Conservation (phyloP, 306 rosid species). For the Betula pendula region DNA sequence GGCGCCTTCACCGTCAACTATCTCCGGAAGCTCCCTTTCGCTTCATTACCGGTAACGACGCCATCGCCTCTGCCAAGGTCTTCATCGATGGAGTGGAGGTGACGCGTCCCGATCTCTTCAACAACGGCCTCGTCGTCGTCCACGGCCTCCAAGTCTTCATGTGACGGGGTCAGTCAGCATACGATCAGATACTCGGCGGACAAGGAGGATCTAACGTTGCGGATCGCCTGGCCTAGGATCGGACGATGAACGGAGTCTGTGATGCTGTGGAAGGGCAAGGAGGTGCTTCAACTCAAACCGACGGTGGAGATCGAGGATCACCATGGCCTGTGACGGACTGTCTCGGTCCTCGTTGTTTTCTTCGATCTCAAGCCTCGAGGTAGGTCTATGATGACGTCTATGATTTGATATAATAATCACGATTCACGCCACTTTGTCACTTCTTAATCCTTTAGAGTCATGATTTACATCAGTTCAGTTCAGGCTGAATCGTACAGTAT, state of each 20-base stretch:
- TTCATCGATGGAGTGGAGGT: no score
- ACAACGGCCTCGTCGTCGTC: no score
- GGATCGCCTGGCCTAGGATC: conserved; percentile 20
- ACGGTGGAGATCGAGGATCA: conserved; percentile 67
- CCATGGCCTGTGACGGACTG: conserved; percentile 44
- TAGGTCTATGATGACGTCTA: background rate
- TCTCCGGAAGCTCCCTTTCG: conserved; percentile 52
- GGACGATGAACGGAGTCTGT: conserved; percentile 38
- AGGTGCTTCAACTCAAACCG: conserved; percentile 40
- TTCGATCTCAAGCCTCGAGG: background rate
- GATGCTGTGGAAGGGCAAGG: conserved; percentile 36
- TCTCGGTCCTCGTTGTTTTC: background rate
- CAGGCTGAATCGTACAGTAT: no score
- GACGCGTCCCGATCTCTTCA: no score
- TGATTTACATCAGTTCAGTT: no score
- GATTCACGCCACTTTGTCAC: no score
- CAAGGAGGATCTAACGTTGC: conserved; percentile 29
- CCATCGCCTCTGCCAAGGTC: no score
- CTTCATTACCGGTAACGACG: no score
- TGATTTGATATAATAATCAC: no score
- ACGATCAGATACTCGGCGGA: conserved; percentile 38
- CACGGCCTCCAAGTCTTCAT: no score
- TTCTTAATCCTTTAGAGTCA: no score
- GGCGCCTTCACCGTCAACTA: conserved; percentile 63
- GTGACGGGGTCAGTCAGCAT: no score